Evolutionary conservation across 495 filamentous ascomycete species (phyloP).

Genomic region (Saxophila tyrrhenica): DNA sequence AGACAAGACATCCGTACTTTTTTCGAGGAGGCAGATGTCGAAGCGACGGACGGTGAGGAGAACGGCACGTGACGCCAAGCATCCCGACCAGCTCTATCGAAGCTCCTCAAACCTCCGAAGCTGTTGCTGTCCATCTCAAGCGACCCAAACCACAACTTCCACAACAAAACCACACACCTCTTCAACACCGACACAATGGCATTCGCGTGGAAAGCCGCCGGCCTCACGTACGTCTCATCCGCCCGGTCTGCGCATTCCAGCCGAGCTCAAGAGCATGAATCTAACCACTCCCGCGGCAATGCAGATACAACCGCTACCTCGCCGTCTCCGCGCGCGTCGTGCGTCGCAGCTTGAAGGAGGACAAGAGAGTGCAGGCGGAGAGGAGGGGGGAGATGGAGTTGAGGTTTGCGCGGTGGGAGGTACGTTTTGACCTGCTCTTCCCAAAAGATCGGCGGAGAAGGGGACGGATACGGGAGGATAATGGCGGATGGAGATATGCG

Average conservation of each 20-base stretch:
- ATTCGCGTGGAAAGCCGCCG: constrained; percentile 96
- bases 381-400: constrained; percentile 82
- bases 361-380: constrained; percentile 73
- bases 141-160: background rate
- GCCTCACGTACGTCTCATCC: constrained; percentile 65
- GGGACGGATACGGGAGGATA: background rate
- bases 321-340: constrained; percentile 65
- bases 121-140: background rate
- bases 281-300: background rate
- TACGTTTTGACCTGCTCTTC: constrained; percentile 40
- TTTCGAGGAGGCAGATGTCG: no score
- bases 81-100: background rate
- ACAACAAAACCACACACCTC: background rate
- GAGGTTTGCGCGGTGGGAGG: constrained; percentile 92
- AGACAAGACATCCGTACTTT: no score
- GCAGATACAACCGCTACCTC: constrained; percentile 76
- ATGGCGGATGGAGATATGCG: background rate
- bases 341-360: constrained; percentile 90
- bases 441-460: background rate
- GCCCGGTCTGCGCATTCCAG: background rate
- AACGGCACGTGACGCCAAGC: no score
- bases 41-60: no score
- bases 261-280: background rate
- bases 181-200: constrained; percentile 57
- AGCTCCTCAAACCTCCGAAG: background rate